A percentile compares a stretch with the other conserved stretches of the same genome.
Evolutionary conservation across 2,329 filamentous ascomycete species (phyloP).

Genomic region (Chaetomium strumarium): DNA sequence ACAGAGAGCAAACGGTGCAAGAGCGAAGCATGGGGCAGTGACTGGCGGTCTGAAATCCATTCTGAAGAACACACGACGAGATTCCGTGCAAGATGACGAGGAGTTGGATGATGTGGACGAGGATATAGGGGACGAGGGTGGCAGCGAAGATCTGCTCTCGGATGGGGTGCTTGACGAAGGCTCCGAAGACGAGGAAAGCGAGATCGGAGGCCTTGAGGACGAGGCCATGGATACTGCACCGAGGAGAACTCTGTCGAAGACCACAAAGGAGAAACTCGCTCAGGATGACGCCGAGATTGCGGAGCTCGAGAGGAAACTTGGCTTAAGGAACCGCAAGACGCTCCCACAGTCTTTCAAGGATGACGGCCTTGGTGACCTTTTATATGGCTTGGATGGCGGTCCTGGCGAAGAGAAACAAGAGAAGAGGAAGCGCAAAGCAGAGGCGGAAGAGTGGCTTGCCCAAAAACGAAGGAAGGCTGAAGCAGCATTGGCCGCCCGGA

Average conservation of each 20-base stretch:
- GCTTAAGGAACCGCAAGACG: constrained; percentile 71
- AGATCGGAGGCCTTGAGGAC: constrained; percentile 27
- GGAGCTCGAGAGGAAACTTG: constrained; percentile 79
- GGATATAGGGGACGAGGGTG: constrained; percentile 7
- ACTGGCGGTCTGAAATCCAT: constrained; percentile 7
- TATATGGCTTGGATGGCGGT: constrained; percentile 59
- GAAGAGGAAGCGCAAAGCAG: constrained; percentile 54
- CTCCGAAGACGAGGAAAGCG: constrained; percentile 24
- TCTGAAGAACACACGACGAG: constrained; percentile 12
- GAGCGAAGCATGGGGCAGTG: constrained; percentile 1
- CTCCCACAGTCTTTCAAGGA: constrained; percentile 68
- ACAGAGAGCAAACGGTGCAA: background rate
- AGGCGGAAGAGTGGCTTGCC: constrained; percentile 56
- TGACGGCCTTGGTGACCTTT: constrained; percentile 74
- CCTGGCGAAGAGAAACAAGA: constrained; percentile 45
- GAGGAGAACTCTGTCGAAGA: constrained; percentile 27
- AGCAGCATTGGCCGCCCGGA: constrained; percentile 1
- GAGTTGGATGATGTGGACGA: constrained; percentile 5
- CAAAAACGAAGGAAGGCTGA: constrained; percentile 48
- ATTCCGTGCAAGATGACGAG: constrained; percentile 14
- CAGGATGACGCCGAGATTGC: constrained; percentile 87
- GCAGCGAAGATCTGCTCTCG: constrained; percentile 7
- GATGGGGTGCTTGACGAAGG: constrained; percentile 16
- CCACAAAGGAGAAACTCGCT: constrained; percentile 58
- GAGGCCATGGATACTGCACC: constrained; percentile 19